These are phyloP conservation scores for Chlorella variabilis DNA, from an alignment of 163 green algal genomes.

Conservation along the genomic window DNA sequence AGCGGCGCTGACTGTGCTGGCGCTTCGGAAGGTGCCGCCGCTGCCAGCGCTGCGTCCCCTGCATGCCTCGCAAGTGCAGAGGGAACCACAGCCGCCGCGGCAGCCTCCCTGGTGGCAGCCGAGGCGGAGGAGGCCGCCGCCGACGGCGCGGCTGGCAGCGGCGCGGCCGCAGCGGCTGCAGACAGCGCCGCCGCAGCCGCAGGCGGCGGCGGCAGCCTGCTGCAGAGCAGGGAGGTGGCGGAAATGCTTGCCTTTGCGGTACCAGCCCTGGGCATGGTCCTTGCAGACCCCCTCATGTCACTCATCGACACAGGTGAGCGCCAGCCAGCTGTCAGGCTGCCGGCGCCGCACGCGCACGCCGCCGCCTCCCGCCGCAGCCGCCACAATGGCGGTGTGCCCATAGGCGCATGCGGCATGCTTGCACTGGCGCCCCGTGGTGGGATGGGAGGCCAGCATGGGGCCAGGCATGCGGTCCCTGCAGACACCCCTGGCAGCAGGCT, in stretches of 20 bases:
- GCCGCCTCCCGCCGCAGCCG: no score
- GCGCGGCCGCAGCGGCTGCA: neutral
- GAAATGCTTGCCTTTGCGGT: conserved; percentile 27
- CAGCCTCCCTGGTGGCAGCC: neutral
- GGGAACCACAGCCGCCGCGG: neutral
- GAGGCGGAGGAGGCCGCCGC: neutral
- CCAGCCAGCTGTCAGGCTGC: no score
- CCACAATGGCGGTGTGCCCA: no score
- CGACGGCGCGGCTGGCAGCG: neutral
- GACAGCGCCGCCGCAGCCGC: neutral
- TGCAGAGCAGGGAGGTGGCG: neutral
- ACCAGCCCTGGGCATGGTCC: conserved; percentile 48
- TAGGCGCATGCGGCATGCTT: no score
- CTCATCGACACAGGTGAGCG: conserved; percentile 67
- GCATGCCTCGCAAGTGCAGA: neutral
- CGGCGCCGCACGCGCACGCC: no score
- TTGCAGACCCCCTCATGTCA: conserved; percentile 77
- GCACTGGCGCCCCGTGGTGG: neutral
- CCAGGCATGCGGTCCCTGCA: neutral
- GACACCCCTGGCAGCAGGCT: neutral
- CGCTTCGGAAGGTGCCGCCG: no score
- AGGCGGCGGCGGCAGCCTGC: neutral
- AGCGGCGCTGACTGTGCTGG: no score
- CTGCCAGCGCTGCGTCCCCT: neutral
- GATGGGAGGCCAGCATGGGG: no score